phyloP scores from a whole-genome alignment of 2,329 filamentous ascomycete species.

The Colletotrichum sp. region DNA sequence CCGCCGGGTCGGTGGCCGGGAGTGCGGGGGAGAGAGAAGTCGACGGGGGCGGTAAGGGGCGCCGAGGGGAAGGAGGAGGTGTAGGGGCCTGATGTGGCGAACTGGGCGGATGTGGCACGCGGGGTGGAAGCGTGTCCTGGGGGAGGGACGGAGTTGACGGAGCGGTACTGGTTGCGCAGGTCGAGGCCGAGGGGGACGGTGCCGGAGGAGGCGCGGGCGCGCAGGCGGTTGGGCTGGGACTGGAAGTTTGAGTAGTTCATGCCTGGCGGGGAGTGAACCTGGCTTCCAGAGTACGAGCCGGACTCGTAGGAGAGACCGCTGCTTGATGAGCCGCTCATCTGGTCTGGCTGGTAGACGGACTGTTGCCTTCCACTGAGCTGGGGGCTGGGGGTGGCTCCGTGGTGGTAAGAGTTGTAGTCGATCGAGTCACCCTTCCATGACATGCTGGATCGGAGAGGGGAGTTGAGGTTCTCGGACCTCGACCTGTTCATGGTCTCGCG shows the following conservation, averaged over 20 bases:
- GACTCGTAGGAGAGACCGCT: slow-evolving; percentile 55
- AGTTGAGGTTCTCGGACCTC: slow-evolving; percentile 63
- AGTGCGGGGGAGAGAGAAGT: slow-evolving; percentile 54
- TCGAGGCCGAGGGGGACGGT: slow-evolving; percentile 51
- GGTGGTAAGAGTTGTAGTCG: slow-evolving; percentile 60
- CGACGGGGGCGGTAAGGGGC: slow-evolving; percentile 58
- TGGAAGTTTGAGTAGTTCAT: slow-evolving; percentile 56
- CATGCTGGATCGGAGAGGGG: slow-evolving; percentile 64
- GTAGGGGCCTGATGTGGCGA: slow-evolving; percentile 36
- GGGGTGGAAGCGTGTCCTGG: slow-evolving; percentile 34
- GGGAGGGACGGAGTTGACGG: slow-evolving; percentile 35
- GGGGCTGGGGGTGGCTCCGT: slow-evolving; percentile 50
- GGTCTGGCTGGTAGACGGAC: slow-evolving; percentile 56
- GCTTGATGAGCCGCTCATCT: slow-evolving; percentile 45
- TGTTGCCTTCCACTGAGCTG: slow-evolving; percentile 51
- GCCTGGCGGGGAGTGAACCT: slow-evolving; percentile 54
- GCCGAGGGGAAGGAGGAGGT: slow-evolving; percentile 58
- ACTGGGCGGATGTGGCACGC: slow-evolving; percentile 27
- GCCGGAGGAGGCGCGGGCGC: slow-evolving; percentile 55
- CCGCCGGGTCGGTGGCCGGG: slow-evolving; percentile 39
- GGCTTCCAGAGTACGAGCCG: slow-evolving; percentile 52
- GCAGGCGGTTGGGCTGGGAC: slow-evolving; percentile 48
- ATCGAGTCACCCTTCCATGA: slow-evolving; percentile 67
- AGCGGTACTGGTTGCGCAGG: slow-evolving; percentile 49
- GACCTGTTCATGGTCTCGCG: slow-evolving; percentile 62